Evolutionary conservation across 257 asterid genomes (phyloP), one percentile per base, ranked within the genome.

Genomic region (Forsythia suspensa): DNA sequence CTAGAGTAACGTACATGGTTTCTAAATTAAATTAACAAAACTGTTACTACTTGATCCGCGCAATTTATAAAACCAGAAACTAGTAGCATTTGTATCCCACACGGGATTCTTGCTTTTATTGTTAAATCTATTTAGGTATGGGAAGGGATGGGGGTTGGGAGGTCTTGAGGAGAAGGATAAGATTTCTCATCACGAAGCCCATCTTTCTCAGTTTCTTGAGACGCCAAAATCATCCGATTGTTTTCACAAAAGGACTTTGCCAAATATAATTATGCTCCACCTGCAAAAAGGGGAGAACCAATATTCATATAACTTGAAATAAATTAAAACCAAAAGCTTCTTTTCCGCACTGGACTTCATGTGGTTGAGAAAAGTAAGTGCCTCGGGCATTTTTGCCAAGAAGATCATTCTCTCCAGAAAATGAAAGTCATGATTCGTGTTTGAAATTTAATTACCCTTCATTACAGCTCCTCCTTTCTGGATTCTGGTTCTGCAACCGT

Each of bases 391-490:
- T 29, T 29, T 29, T 29, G 34, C 34, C 34, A 29, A 29, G 34
- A 29, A 29, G 34, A 29, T 29, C 1, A 29, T 29, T 29, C 34
- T 29, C 2, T 29, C 34, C 34, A 29, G 34, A 29, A 29, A 29
- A 29, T 29, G 34, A 29, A 29, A 29, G 2, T 29, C 34, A 29
- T 29, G 4, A 63, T 63, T 24, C 15, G 18, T 63, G 11, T 24
- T 21, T 20, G 48, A 29, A 77, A 41, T 39, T 61, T 16, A n/a
- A n/a, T 79, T 76, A 79, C 86, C 86, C 89, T 81, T 63, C 73
- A 66, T 82, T 82, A 94, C 63, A 94, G 92, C 87, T 92, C 97
- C 6, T 94, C 98, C 51, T 91, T 91, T 44, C 72, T 73, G 4
- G 91, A 72, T 75, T 85, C 89, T 29, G 84, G 77, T 63, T 85